Evolutionary conservation across 352 stramenopile species (phyloP), one percentile per base, ranked within the genome.

Genomic region (Phytopythium sindhum): DNA sequence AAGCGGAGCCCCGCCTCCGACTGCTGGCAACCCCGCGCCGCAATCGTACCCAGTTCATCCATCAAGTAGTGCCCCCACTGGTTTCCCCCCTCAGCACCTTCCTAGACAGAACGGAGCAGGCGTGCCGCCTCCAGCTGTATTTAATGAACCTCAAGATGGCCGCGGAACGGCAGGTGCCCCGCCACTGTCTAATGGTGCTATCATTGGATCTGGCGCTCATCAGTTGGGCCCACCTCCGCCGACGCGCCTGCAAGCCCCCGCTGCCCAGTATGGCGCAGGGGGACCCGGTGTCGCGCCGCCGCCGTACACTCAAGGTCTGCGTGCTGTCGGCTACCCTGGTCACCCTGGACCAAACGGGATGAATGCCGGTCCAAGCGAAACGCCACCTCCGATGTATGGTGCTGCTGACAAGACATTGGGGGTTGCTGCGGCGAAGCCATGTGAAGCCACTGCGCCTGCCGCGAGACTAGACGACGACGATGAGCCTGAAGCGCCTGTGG

Each of bases 101-200:
- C 72, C 77, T 86, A 89, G 75, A 78, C 72, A 70, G 70, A 85
- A 80, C 70, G 83, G 72, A 80, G 73, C 61, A 61, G 68, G 63
- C 47, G 41, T 63, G 59, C 57, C 64, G 28, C 56, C 77, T 60
- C 72, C 72, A 79, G 66, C 70, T 75, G 65, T 80, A 75, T 81
- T 81, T 78, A 87, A 84, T 86, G 80, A 81, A 78, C 70, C 74
- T 66, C 67, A 74, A 60, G 80, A 71, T 83, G 73, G 74, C 66
- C 75, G 73, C 62, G 74, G 70, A 66, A 72, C 60, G 71, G 60
- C 60, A 64, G 64, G 64, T 60, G 72, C 76, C 75, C 69, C 72
- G 80, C 76, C 69, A 67, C 62, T 82, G 66, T 83, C 74, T 72
- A 76, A 77, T 78, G 68, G 72, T 77, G 80, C 74, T 61, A 65